Conservation (phyloP, 768 basidiomycete species). For the Phlebiopsis gigantea region DNA sequence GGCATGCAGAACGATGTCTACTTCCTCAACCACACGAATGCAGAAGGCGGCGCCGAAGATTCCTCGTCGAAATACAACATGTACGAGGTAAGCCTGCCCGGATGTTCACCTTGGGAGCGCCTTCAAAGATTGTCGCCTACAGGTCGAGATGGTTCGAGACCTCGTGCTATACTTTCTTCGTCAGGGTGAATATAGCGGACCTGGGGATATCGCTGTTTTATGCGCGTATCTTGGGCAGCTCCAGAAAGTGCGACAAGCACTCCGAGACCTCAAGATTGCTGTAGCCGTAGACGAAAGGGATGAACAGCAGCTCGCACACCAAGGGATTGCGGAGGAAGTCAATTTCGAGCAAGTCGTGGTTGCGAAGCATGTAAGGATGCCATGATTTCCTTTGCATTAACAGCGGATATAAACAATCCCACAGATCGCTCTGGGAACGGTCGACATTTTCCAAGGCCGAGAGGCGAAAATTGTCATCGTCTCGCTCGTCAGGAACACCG, state of each 20-base stretch:
- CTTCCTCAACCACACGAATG: constrained; percentile 59
- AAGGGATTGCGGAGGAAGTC: constrained; percentile 29
- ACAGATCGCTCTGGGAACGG: constrained; percentile 64
- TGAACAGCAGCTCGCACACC: constrained; percentile 51
- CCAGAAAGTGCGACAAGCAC: constrained; percentile 36
- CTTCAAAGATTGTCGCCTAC: not conserved
- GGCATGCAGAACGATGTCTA: constrained; percentile 63
- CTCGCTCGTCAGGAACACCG: constrained; percentile 69
- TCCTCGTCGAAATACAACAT: constrained; percentile 60
- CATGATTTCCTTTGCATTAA: not conserved
- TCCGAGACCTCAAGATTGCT: constrained; percentile 40
- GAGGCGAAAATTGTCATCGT: constrained; percentile 70
- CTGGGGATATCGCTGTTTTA: constrained; percentile 50
- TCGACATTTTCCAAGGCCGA: constrained; percentile 78
- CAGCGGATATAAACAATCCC: not conserved
- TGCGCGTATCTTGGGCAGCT: constrained; percentile 52
- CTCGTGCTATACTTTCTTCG: constrained; percentile 47
- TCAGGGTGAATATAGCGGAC: constrained; percentile 42
- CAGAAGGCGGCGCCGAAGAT: constrained; percentile 59
- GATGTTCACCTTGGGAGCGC: no score
- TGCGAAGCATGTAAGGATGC: constrained; percentile 37
- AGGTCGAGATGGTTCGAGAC: constrained; percentile 44
- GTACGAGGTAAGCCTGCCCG: constrained; percentile 61
- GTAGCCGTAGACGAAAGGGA: constrained; percentile 69
- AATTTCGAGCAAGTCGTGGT: constrained; percentile 45